Evolutionary conservation across 768 basidiomycete genomes (phyloP), one percentile per base, ranked within the genome.

Genomic region (Boletus sensibilis): DNA sequence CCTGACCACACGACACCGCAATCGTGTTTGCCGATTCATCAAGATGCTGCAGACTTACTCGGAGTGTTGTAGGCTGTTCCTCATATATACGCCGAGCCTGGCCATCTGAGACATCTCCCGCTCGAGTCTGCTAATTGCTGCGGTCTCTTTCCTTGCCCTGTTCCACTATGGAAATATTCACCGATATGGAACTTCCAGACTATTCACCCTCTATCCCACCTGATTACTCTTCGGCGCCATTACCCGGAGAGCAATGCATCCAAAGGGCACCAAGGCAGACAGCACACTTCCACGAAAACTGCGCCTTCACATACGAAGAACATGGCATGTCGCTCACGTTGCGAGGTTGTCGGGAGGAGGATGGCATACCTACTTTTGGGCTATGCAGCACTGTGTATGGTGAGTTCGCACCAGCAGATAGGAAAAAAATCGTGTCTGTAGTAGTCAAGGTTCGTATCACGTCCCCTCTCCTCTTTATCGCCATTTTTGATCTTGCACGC

Each of bases 201-300:
- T 88, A 88, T 64, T 76, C 83, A 0, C 76, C 81, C 2, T 79
- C 84, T 7, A 69, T 71, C 2, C 80, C 81, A 27, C 87, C 87
- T 1, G 65, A 72, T 9, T 90, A 89, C 64, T 84, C 87, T 46
- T 77, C 68, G 35, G 78, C 78, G 27, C 85, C 82, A 34, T 67
- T 75, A 5, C 72, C 69, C 3, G 82, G 78, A 27, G 87, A 89
- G 61, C 72, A 74, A 51, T 74, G 75, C 18, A 78, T 89, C 9
- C 79, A 82, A 40, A 76, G 75, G 42, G 80, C 83, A 0, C 81
- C 71, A 25, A 58, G 34, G 18, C 52, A 51, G n/a, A 25, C 49
- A 9, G 31, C 38, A 13, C 23, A 35, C 48, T 43, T 51, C 25
- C 57, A 48, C 14, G 70, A 61, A 40, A 62, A 54, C n/a, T 62